Evolutionary conservation across 768 basidiomycete species (phyloP).

Genomic region (Collybia mongolica): DNA sequence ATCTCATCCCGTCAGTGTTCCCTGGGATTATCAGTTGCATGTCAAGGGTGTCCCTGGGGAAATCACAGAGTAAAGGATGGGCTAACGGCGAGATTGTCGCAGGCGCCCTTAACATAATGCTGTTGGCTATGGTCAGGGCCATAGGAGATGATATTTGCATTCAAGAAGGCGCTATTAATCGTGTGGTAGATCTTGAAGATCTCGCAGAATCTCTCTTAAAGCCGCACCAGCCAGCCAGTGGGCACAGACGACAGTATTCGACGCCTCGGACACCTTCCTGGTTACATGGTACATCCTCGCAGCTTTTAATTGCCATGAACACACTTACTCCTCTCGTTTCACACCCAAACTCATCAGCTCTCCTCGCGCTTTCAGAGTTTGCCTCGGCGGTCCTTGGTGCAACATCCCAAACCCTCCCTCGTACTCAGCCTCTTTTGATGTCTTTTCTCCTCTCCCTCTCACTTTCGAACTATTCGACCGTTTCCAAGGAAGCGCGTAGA

Average conservation of each 20-base stretch:
- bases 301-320: constrained; percentile 82
- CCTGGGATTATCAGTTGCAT: constrained; percentile 83
- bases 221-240: constrained; percentile 12
- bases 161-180: constrained; percentile 54
- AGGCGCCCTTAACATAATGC: constrained; percentile 56
- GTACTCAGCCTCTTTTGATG: constrained; percentile 64
- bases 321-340: constrained; percentile 66
- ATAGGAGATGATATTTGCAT: constrained; percentile 70
- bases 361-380: constrained; percentile 54
- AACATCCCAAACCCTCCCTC: constrained; percentile 64
- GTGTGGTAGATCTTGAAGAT: constrained; percentile 62
- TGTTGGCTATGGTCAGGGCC: constrained; percentile 49
- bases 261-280: constrained; percentile 71
- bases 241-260: constrained; percentile 35
- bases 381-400: constrained; percentile 51
- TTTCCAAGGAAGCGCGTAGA: constrained; percentile 47
- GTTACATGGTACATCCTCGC: constrained; percentile 79
- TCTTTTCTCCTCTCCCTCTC: constrained; percentile 74
- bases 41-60: constrained; percentile 67
- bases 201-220: constrained; percentile 36
- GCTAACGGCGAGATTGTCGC: constrained; percentile 69
- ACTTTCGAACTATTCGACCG: constrained; percentile 52
- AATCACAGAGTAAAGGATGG: constrained; percentile 58
- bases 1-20: constrained; percentile 62
- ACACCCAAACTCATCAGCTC: constrained; percentile 70